phyloP scores from a whole-genome alignment of 225 moss, liverwort and hornwort species.

The Marchantia paleacea region DNA sequence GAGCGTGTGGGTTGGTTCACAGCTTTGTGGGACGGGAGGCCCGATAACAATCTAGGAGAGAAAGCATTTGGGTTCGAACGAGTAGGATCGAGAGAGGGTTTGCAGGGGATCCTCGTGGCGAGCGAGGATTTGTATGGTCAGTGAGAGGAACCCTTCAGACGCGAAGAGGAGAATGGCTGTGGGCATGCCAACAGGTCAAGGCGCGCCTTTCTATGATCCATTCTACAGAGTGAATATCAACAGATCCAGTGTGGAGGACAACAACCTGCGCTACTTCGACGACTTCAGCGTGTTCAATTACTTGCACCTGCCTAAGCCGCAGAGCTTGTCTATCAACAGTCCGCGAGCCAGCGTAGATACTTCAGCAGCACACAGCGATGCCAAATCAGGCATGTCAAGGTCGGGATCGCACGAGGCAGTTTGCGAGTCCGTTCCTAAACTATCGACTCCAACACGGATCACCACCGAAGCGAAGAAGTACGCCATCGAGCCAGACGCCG shows the following conservation, averaged over 20 bases:
- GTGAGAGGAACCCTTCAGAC: neutral
- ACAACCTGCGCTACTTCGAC: slow-evolving; percentile 20
- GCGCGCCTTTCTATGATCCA: slow-evolving; percentile 36
- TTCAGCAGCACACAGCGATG: neutral
- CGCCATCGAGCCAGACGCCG: neutral
- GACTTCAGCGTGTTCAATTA: slow-evolving; percentile 41
- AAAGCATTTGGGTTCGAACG: too few relatives aligned
- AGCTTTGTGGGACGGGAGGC: too few relatives aligned
- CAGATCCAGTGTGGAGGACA: slow-evolving; percentile 14
- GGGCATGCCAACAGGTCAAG: slow-evolving; percentile 32
- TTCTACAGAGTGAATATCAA: slow-evolving; percentile 31
- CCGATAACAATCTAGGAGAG: too few relatives aligned
- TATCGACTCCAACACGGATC: neutral
- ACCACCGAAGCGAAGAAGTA: neutral
- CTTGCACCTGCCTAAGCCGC: slow-evolving; percentile 36
- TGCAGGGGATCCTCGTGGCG: neutral
- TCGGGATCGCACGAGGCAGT: slow-evolving; percentile 5
- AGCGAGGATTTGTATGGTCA: neutral
- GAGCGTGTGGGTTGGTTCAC: too few relatives aligned
- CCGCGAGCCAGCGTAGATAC: neutral
- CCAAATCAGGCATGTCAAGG: neutral
- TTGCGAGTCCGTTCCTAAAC: neutral
- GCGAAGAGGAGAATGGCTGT: slow-evolving; percentile 27
- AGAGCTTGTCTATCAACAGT: slow-evolving; percentile 29
- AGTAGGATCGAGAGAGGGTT: neutral